phyloP scores from a whole-genome alignment of 495 filamentous ascomycete genomes.

The Evernia prunastri region DNA sequence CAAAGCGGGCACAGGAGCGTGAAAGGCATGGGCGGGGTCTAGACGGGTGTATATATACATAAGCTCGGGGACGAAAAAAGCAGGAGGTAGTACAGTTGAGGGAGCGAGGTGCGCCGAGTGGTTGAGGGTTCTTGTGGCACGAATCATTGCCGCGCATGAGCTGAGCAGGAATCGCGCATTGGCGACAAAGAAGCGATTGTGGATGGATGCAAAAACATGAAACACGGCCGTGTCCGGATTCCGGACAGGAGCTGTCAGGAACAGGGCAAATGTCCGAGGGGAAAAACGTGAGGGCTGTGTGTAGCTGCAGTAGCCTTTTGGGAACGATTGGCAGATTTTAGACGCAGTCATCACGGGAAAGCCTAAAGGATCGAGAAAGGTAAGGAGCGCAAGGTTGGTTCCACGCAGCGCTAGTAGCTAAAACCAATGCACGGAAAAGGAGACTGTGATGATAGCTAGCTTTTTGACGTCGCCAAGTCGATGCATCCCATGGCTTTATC shows the following conservation, averaged over 20 bases:
- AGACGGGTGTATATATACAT: background rate
- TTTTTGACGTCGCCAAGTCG: background rate
- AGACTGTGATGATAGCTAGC: background rate
- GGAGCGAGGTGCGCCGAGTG: no score
- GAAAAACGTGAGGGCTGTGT: no score
- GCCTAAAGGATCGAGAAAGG: background rate
- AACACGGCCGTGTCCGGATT: background rate
- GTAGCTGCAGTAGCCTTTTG: background rate
- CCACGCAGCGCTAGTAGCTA: background rate
- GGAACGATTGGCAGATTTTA: background rate
- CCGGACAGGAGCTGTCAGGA: slow-evolving; percentile 3
- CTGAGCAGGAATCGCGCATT: slow-evolving; percentile 11
- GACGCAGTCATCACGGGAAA: background rate
- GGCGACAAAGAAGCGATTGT: slow-evolving; percentile 17
- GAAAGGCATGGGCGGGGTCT: background rate
- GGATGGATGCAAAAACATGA: no score
- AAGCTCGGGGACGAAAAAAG: background rate
- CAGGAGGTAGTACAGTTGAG: background rate
- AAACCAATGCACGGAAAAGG: background rate
- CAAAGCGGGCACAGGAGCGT: background rate
- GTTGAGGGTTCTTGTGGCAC: no score
- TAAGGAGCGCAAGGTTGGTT: background rate
- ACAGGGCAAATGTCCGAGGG: slow-evolving; percentile 11
- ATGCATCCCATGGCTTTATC: background rate
- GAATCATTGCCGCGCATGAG: slow-evolving; percentile 14